These are phyloP conservation scores for Tetrahymena thermophila DNA, from an alignment of 73 alveolate species.

Conservation along the genomic window DNA sequence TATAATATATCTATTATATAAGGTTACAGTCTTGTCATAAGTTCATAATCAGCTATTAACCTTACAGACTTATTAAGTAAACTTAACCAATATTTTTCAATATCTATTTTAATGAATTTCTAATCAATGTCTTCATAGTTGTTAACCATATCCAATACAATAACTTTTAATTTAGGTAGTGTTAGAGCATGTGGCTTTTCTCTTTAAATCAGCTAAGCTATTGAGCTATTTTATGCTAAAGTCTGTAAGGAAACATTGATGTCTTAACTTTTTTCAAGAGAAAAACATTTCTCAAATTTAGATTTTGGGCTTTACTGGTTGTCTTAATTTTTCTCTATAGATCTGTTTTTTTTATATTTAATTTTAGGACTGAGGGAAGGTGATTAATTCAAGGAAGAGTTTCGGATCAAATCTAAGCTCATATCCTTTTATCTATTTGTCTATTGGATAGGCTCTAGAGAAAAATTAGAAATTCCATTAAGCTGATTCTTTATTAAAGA, in stretches of 20 bases:
- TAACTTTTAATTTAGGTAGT: background rate
- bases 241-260: background rate
- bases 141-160: background rate
- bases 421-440: background rate
- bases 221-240: background rate
- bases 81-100: background rate
- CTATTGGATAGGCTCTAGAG: background rate
- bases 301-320: background rate
- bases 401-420: background rate
- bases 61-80: background rate
- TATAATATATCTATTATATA: background rate
- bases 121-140: background rate
- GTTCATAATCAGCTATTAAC: background rate
- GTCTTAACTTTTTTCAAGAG: background rate
- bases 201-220: background rate
- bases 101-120: background rate
- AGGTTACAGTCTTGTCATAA: background rate
- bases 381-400: background rate
- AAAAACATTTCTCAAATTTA: background rate
- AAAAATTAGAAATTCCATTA: background rate
- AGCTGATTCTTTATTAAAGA: background rate
- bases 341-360: background rate
- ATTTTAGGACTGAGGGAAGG: background rate
- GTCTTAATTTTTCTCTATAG: background rate
- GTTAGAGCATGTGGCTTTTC: background rate